phyloP scores from a whole-genome alignment of 2,329 filamentous ascomycete genomes.

The Phyllosticta citrichinensis region DNA sequence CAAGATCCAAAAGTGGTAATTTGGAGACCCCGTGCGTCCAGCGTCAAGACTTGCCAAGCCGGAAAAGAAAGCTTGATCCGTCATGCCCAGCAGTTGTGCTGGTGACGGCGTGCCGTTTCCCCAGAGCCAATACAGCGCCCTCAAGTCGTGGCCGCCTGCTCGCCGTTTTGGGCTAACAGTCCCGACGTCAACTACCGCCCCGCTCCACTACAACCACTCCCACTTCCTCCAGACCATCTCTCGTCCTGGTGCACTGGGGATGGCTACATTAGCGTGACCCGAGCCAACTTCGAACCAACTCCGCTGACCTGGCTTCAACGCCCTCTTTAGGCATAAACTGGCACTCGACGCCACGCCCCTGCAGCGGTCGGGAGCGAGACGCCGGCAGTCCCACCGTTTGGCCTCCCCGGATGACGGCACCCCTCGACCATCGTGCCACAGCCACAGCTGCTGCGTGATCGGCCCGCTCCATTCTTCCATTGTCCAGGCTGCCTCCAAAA shows the following conservation, averaged over 20 bases:
- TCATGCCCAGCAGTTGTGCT: not conserved
- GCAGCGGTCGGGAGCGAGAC: not conserved
- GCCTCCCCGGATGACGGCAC: not conserved
- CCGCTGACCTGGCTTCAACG: not conserved
- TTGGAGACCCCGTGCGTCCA: not conserved
- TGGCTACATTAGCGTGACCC: not conserved
- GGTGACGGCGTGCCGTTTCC: too few relatives aligned
- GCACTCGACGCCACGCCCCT: not conserved
- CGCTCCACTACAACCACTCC: not conserved
- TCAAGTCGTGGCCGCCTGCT: not conserved
- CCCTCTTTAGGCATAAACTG: not conserved
- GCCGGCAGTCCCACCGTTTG: not conserved
- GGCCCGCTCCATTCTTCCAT: not conserved
- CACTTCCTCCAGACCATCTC: not conserved
- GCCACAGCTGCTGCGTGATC: not conserved
- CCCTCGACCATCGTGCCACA: not conserved
- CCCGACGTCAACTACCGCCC: not conserved
- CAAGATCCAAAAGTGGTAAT: not conserved
- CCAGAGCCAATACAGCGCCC: not conserved
- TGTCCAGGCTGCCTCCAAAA: not conserved
- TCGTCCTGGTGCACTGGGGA: too few relatives aligned
- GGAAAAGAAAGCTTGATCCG: not conserved
- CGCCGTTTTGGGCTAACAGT: not conserved
- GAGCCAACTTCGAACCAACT: not conserved
- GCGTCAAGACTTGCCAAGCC: not conserved